Conservation (phyloP, 352 stramenopile genomes). For the Globisporangium solare region DNA sequence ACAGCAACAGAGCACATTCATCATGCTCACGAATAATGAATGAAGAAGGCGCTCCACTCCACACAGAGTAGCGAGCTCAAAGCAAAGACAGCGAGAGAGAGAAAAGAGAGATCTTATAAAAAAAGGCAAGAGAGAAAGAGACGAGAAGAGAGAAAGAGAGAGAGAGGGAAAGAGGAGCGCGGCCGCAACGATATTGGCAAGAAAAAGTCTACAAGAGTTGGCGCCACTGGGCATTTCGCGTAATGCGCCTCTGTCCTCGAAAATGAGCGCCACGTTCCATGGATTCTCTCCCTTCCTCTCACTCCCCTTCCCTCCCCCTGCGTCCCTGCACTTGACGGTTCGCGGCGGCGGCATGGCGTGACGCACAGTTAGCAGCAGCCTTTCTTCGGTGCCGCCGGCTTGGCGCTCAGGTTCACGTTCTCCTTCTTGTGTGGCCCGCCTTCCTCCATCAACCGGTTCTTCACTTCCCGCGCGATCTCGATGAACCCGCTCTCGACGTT, state of each 20-base stretch:
- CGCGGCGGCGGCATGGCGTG: neutral
- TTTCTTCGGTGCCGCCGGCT: slow-evolving; percentile 73
- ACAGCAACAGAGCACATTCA: neutral
- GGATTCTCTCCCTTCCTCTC: neutral
- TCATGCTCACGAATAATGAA: slow-evolving; percentile 1
- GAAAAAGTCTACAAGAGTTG: neutral
- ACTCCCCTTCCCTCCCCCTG: neutral
- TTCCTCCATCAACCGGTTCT: slow-evolving; percentile 88
- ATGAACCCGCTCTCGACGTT: slow-evolving; percentile 92
- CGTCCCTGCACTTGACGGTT: neutral
- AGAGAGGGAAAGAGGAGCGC: slow-evolving; percentile 16
- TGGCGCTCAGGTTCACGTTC: slow-evolving; percentile 75
- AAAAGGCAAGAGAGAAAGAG: slow-evolving; percentile 9
- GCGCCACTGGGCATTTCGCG: too few species aligned
- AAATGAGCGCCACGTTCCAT: neutral
- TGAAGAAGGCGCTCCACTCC: slow-evolving; percentile 6
- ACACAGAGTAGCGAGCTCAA: neutral
- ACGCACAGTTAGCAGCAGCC: slow-evolving; percentile 64
- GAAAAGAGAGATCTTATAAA: slow-evolving; percentile 4
- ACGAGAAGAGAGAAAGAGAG: slow-evolving; percentile 23
- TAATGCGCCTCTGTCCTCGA: too few species aligned
- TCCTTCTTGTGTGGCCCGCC: slow-evolving; percentile 84
- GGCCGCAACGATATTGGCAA: too few species aligned
- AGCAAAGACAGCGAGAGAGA: slow-evolving; percentile 1
- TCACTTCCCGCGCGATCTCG: slow-evolving; percentile 85